These are phyloP conservation scores for Xylaria sp. DNA, from an alignment of 2,329 filamentous ascomycete genomes.

Conservation along the genomic window DNA sequence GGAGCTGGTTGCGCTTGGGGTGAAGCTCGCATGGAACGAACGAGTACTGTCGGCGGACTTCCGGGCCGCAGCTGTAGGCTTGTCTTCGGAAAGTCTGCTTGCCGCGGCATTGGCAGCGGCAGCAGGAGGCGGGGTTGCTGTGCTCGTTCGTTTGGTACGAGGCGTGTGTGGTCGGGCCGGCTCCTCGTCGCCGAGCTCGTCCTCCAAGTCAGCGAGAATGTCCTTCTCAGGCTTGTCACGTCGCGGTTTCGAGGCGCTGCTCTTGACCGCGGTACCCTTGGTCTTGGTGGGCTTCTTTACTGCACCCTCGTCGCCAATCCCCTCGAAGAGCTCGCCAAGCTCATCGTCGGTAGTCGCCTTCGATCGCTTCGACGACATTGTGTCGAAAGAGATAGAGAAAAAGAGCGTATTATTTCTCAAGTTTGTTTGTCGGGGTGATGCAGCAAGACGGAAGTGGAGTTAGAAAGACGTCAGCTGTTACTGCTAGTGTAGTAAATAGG, in stretches of 20 bases:
- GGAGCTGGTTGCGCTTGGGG: constrained; percentile 73
- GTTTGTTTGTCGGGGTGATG: background rate
- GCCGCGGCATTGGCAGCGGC: constrained; percentile 45
- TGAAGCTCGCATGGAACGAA: constrained; percentile 77
- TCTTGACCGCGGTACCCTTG: constrained; percentile 55
- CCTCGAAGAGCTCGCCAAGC: constrained; percentile 73
- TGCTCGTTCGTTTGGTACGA: constrained; percentile 66
- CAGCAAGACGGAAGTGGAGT: constrained; percentile 9
- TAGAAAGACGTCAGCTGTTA: constrained; percentile 8
- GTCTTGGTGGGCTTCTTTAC: constrained; percentile 63
- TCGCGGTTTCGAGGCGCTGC: constrained; percentile 60
- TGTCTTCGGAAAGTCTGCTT: constrained; percentile 73
- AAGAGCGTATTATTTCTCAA: background rate
- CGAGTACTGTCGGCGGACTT: constrained; percentile 83
- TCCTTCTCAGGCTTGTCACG: constrained; percentile 68
- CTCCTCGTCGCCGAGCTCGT: constrained; percentile 76
- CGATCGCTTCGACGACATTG: constrained; percentile 70
- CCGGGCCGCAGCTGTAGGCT: constrained; percentile 58
- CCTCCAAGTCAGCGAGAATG: constrained; percentile 87
- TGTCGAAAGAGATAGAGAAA: constrained; percentile 32
- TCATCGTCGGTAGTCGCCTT: constrained; percentile 71
- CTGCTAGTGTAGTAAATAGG: background rate
- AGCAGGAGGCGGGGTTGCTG: constrained; percentile 61
- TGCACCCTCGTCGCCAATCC: constrained; percentile 65
- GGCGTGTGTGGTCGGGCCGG: constrained; percentile 86